Percentiles rank a stretch among this genome's conserved stretches.
Evolutionary conservation across 129 eudicot species (phyloP).

Genomic region (Silybum marianum): DNA sequence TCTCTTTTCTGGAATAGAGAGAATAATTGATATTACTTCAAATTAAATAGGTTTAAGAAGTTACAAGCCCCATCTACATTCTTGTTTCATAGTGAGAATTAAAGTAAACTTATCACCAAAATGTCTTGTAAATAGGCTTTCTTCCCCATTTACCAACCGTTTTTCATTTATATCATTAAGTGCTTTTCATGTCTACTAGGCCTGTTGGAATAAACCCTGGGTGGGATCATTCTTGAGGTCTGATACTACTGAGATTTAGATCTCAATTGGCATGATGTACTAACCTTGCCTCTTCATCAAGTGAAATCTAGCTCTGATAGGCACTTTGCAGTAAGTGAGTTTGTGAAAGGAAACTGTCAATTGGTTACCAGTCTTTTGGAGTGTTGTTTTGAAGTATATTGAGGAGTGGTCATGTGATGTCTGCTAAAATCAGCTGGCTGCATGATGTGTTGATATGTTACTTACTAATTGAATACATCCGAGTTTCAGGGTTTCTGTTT

Average conservation of each 20-base stretch:
- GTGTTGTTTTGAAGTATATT: not conserved
- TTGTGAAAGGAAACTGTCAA: not conserved
- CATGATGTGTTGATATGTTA: not conserved
- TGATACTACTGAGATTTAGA: not conserved
- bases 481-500: not conserved
- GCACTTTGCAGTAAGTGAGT: not conserved
- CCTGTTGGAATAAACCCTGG: not conserved
- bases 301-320: not conserved
- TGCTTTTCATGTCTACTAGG: not conserved
- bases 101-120: not conserved
- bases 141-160: not conserved
- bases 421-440: not conserved
- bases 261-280: too few relatives aligned
- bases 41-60: not conserved
- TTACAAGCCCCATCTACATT: conserved; percentile 9
- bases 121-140: conserved; percentile 9
- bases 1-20: not conserved
- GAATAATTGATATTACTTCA: not conserved
- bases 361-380: not conserved
- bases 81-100: not conserved
- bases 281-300: too few relatives aligned
- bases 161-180: too few relatives aligned
- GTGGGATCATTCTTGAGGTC: not conserved
- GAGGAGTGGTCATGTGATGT: not conserved
- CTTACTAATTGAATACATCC: not conserved